Evolutionary conservation across 2,329 filamentous ascomycete genomes (phyloP).

Genomic region (Diaporthe australafricana): DNA sequence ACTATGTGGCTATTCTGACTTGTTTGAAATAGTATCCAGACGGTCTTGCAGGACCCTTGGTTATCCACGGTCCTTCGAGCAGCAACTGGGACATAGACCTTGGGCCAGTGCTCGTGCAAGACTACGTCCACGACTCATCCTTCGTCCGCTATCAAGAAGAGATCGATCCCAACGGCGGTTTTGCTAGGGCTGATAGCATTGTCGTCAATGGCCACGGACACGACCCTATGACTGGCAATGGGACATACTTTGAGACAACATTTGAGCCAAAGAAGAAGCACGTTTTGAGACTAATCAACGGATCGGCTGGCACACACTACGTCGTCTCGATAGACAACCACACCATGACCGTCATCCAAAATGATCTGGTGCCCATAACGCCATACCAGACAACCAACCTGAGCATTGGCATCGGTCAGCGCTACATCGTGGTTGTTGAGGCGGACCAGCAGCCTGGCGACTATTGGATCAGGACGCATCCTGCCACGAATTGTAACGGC

Average conservation of each 20-base stretch:
- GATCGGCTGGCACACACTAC: slow-evolving; percentile 54
- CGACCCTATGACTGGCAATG: slow-evolving; percentile 36
- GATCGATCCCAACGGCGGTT: slow-evolving; percentile 21
- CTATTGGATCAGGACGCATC: slow-evolving; percentile 44
- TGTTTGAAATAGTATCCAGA: slow-evolving; percentile 48
- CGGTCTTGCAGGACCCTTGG: slow-evolving; percentile 59
- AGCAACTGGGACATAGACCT: slow-evolving; percentile 61
- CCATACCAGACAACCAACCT: slow-evolving; percentile 48
- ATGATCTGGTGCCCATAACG: slow-evolving; percentile 57
- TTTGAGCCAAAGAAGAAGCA: slow-evolving; percentile 53
- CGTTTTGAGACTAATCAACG: slow-evolving; percentile 56
- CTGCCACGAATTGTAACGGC: slow-evolving; percentile 37
- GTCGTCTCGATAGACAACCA: slow-evolving; percentile 58
- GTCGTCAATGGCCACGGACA: slow-evolving; percentile 50
- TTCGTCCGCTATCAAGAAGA: slow-evolving; percentile 40
- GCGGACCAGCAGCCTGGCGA: slow-evolving; percentile 43
- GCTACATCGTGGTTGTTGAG: slow-evolving; percentile 55
- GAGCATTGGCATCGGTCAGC: slow-evolving; percentile 44
- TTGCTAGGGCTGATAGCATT: slow-evolving; percentile 45
- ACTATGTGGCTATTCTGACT: slow-evolving; percentile 40
- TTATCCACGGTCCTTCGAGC: slow-evolving; percentile 59
- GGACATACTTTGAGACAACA: slow-evolving; percentile 34
- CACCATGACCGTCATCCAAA: slow-evolving; percentile 56
- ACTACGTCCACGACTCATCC: slow-evolving; percentile 56
- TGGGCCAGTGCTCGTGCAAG: slow-evolving; percentile 58